These are phyloP conservation scores for Artemisia argyi DNA, from an alignment of 129 eudicot species.

Conservation along the genomic window DNA sequence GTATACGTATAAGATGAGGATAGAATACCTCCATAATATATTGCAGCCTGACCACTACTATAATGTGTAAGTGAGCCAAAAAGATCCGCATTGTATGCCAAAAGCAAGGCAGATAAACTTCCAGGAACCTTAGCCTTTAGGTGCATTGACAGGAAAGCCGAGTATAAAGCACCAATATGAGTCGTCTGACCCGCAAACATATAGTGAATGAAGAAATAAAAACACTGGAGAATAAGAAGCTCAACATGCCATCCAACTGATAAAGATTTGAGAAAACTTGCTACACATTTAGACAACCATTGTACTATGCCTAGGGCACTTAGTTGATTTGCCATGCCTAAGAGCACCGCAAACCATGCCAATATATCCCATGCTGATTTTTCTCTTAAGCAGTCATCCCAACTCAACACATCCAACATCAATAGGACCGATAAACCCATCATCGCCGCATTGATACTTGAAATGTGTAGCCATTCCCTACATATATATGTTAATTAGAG, in stretches of 20 bases:
- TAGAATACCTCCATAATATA: neutral
- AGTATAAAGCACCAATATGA: no score
- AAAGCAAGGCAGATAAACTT: no score
- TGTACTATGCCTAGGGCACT: conserved; percentile 62
- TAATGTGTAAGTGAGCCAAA: neutral
- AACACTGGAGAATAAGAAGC: neutral
- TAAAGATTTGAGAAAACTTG: conserved; percentile 43
- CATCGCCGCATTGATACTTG: conserved; percentile 78
- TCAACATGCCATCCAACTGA: conserved; percentile 41
- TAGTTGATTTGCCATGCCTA: conserved; percentile 77
- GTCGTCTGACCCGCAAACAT: no score
- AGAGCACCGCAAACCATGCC: conserved; percentile 75
- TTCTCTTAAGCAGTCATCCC: conserved; percentile 83
- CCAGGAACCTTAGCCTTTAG: no score
- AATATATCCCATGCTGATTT: conserved; percentile 86
- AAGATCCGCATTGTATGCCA: no score
- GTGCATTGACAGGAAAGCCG: no score
- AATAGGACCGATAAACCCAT: conserved; percentile 75
- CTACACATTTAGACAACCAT: conserved; percentile 72
- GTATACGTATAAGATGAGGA: neutral
- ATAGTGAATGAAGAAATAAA: no score
- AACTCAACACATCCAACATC: conserved; percentile 54
- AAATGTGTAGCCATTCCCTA: conserved; percentile 50
- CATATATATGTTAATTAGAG: neutral
- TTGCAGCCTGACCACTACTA: neutral